Base-by-base conservation (phyloP, 2,329 filamentous ascomycete genomes). In the Talaromyces sp. region DNA sequence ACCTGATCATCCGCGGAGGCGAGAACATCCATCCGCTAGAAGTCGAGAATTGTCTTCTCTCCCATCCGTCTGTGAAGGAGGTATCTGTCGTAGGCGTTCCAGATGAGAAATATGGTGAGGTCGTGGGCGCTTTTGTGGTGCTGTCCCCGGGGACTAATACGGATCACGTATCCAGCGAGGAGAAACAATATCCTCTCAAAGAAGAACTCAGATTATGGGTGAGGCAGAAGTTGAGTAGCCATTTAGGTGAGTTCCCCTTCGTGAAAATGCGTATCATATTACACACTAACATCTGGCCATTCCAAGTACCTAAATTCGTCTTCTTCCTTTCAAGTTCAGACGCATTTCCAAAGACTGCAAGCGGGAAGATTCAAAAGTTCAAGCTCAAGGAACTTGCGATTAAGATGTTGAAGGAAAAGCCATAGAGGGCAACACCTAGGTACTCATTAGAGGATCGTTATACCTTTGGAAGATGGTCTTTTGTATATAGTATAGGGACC, bases 21-120 rank as follows among this genome's bases (percentile, higher is more conserved):
- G 95, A 98, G 75, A 99, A 99, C 73, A 96, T 97, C 62, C 91
- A 96, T 74, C 95, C 95, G 0, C 81, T 96, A 5, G 95, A 98
- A 75, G 83, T 98, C 2, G 95, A 99, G 75, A 93, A 96, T 72
- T 93, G 87, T 67, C 82, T 98, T 5, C 86, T 96, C 65, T 84
- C 85, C 44, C 88, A 93, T 71, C 82, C 85, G 1, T 81, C 82
- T 3, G 82, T 98, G 0, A 81, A 82, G 14, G 92, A 97, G 66
- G 91, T 86, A 2, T 91, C 88, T 67, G 91, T 96, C 1, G 90
- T 96, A 0, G 95, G 93, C 0, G 79, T 98, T 0, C 88, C 90
- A 0, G 92, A 97, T 73, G 85, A 89, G 68, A 84, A 84, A 69
- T 91, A 96, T 69, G 95, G 95, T 1, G 95, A 99, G 79, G 86